Evolutionary conservation across 176 grass and related monocot species (phyloP).

Genomic region (Leersia perrieri): DNA sequence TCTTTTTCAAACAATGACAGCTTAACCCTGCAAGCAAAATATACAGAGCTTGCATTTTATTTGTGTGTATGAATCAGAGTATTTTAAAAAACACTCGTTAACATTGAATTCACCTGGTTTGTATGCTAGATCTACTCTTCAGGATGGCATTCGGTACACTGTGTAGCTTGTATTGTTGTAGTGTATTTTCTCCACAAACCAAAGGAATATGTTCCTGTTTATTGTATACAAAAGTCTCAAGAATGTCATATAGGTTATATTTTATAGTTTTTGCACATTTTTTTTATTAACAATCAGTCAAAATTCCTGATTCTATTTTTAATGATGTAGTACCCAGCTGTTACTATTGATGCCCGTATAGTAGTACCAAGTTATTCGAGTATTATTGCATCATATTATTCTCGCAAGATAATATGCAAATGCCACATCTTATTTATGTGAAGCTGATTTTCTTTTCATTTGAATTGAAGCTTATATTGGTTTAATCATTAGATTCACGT

Average conservation of each 20-base stretch:
- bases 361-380: not conserved
- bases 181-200: not conserved
- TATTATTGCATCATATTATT: not conserved
- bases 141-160: not conserved
- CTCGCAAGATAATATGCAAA: not conserved
- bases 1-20: not conserved
- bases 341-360: not conserved
- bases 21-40: not conserved
- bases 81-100: slow-evolving; percentile 2
- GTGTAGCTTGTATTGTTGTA: not conserved
- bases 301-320: not conserved
- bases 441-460: not conserved
- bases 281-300: not conserved
- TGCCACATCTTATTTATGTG: not conserved
- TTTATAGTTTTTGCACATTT: not conserved
- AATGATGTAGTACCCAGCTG: not conserved
- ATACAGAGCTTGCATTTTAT: not conserved
- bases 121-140: not conserved
- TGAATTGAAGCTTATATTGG: not conserved
- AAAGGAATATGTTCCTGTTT: not conserved
- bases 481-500: not conserved
- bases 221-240: not conserved
- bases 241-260: not conserved
- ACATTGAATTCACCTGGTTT: not conserved
- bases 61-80: not conserved